Evolutionary conservation across 176 grass and related monocot species (phyloP).

Genomic region (Avena atlantica): DNA sequence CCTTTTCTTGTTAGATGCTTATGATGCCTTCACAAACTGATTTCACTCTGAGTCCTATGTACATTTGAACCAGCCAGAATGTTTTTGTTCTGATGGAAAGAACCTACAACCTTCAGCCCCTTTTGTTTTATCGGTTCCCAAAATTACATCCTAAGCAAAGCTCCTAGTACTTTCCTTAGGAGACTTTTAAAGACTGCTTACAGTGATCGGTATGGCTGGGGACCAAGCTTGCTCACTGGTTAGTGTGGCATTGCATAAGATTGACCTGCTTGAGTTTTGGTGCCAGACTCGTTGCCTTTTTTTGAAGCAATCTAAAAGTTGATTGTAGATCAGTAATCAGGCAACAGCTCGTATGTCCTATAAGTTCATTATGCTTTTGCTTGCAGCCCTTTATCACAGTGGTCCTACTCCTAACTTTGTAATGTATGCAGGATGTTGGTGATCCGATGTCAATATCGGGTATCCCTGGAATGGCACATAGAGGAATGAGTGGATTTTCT

Average conservation of each 20-base stretch:
- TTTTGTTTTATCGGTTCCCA: slow-evolving; percentile 8
- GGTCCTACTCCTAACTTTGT: slow-evolving; percentile 21
- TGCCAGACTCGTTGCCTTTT: not conserved
- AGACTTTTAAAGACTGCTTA: not conserved
- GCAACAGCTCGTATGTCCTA: not conserved
- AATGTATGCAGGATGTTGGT: slow-evolving; percentile 62
- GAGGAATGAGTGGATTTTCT: slow-evolving; percentile 73
- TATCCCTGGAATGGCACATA: slow-evolving; percentile 58
- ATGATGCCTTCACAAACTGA: not conserved
- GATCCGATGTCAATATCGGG: slow-evolving; percentile 61
- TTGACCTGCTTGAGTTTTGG: slow-evolving; percentile 4
- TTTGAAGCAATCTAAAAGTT: slow-evolving; percentile 2
- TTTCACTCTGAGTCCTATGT: not conserved
- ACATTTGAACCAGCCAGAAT: slow-evolving; percentile 11
- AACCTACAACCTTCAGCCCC: not conserved
- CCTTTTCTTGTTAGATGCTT: slow-evolving; percentile 3
- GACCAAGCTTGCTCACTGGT: slow-evolving; percentile 14
- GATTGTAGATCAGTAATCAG: slow-evolving; percentile 8
- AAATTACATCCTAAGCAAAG: slow-evolving; percentile 22
- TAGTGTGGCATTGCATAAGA: slow-evolving; percentile 24
- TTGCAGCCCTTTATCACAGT: not conserved
- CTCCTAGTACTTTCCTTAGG: not conserved
- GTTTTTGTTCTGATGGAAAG: slow-evolving; percentile 11
- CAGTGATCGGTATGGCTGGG: slow-evolving; percentile 21
- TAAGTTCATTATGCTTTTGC: slow-evolving; percentile 31